phyloP scores from a whole-genome alignment of 331 rosid species.

The Pyrus hybrid region DNA sequence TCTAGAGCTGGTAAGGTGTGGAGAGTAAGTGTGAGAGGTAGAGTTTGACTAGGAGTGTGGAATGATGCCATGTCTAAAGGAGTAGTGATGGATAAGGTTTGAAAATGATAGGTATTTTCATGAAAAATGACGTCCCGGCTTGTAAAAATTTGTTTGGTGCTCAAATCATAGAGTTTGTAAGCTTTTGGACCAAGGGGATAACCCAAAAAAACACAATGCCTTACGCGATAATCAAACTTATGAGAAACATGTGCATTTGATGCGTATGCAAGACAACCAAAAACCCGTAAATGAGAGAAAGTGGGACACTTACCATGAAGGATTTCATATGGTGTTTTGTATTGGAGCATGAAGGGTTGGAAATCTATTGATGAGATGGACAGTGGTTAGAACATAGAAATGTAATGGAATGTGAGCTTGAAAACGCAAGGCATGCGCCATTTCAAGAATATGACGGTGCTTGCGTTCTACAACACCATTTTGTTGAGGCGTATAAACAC shows the following conservation, averaged over 20 bases:
- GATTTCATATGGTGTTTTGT: neutral
- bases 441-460: neutral
- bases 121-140: neutral
- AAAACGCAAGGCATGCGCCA: neutral
- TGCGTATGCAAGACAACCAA: neutral
- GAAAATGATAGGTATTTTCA: neutral
- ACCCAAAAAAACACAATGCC: neutral
- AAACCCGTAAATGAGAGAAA: neutral
- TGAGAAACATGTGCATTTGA: neutral
- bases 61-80: accelerated
- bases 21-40: neutral
- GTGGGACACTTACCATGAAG: neutral
- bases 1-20: too few relatives aligned
- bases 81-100: too few relatives aligned
- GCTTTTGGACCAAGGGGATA: neutral
- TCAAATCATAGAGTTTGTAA: neutral
- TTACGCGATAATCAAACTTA: neutral
- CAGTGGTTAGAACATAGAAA: neutral
- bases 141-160: neutral
- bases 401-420: neutral
- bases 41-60: neutral
- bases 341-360: neutral
- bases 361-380: neutral
- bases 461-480: neutral
- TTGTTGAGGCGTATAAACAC: neutral